Conservation (phyloP, 1,139 yeast genomes). For the Spencermartinsiella ligniputridi region DNA sequence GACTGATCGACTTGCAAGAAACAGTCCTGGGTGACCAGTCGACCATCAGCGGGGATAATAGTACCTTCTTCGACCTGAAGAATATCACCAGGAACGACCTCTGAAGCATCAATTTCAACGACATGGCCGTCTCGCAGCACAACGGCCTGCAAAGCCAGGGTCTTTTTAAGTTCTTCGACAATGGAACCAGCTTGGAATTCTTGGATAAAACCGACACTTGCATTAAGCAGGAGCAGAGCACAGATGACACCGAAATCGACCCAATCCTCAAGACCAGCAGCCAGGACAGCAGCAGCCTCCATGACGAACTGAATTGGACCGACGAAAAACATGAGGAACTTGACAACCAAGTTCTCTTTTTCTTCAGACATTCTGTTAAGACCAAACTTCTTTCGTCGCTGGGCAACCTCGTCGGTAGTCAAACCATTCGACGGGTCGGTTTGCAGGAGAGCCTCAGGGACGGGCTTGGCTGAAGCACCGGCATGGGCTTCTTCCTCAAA, state of each 20-base stretch:
- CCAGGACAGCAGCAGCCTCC: constrained; percentile 96
- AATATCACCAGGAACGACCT: constrained; percentile 79
- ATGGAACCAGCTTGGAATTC: constrained; percentile 64
- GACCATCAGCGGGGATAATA: constrained; percentile 88
- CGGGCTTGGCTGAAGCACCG: constrained; percentile 51
- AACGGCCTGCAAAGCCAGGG: constrained; percentile 47
- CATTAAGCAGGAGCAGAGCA: constrained; percentile 83
- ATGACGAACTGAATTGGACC: constrained; percentile 99
- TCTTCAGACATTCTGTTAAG: constrained; percentile 94
- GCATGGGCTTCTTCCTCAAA: constrained; percentile 46
- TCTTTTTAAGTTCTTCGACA: constrained; percentile 42
- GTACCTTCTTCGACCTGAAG: constrained; percentile 76
- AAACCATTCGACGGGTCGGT: constrained; percentile 85
- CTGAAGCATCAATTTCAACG: constrained; percentile 59
- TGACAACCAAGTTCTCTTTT: constrained; percentile 73
- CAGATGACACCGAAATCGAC: constrained; percentile 98
- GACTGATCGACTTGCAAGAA: constrained; percentile 95
- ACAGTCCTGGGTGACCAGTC: constrained; percentile 82
- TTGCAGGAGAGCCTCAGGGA: constrained; percentile 85
- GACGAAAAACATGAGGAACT: constrained; percentile 88
- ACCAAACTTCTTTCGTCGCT: constrained; percentile 93
- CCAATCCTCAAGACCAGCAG: constrained; percentile 99
- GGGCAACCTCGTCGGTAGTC: constrained; percentile 71
- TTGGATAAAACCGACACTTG: constrained; percentile 93
- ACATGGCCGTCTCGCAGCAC: constrained; percentile 65